A percentile compares a stretch with the other conserved stretches of the same genome.
phyloP scores from a whole-genome alignment of 257 asterid species.

The Jaltomata sinuosa region DNA sequence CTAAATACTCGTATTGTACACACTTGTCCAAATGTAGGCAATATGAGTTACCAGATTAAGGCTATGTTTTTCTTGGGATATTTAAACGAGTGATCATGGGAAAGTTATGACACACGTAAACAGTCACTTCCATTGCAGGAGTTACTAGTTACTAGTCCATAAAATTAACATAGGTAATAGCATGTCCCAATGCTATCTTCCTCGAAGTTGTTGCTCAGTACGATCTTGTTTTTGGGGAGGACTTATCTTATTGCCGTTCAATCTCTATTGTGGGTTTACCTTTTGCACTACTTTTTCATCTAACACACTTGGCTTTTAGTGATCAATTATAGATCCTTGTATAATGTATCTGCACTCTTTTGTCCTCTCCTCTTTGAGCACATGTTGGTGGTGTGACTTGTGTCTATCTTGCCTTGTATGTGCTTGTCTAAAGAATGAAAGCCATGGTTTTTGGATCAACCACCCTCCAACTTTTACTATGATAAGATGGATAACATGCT shows the following conservation, averaged over 20 bases:
- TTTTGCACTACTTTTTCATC: neutral
- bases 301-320: neutral
- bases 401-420: neutral
- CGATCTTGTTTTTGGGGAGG: neutral
- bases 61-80: neutral
- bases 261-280: neutral
- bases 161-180: neutral
- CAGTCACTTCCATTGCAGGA: neutral
- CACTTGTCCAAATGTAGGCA: neutral
- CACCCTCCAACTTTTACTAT: neutral
- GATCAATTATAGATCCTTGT: neutral
- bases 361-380: neutral
- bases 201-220: neutral
- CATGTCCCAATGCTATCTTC: neutral
- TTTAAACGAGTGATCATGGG: neutral
- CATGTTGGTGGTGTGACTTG: neutral
- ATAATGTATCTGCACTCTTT: neutral
- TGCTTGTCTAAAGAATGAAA: neutral
- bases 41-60: neutral
- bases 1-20: neutral
- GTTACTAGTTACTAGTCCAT: neutral
- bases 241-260: neutral
- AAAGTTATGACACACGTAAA: neutral
- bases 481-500: neutral
- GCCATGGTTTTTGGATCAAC: neutral